A percentile compares a stretch with the other conserved stretches of the same genome.
These are phyloP conservation scores for Chiua sp. DNA, from an alignment of 1,284 basidiomycete genomes.

Conservation along the genomic window DNA sequence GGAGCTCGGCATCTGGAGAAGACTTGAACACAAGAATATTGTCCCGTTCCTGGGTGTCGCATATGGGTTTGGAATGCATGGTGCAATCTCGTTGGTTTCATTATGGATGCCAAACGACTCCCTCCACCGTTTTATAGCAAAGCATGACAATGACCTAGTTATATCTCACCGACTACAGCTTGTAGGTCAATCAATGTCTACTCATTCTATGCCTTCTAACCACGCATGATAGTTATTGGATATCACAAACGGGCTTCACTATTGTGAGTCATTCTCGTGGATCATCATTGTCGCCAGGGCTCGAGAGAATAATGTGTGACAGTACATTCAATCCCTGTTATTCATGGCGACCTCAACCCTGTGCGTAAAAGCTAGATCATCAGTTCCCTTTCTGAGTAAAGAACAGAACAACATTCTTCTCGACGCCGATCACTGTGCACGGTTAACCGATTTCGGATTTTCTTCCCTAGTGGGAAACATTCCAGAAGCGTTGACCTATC, in stretches of 20 bases:
- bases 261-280: slow-evolving; percentile 8
- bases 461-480: slow-evolving; percentile 13
- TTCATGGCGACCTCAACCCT: slow-evolving; percentile 23
- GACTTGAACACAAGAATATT: slow-evolving; percentile 18
- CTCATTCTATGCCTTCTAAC: not conserved
- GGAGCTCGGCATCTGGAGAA: slow-evolving; percentile 27
- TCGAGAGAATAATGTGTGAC: not conserved
- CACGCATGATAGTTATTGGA: slow-evolving; percentile 1
- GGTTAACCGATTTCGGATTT: slow-evolving; percentile 17
- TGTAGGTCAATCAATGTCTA: slow-evolving; percentile 1
- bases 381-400: not conserved
- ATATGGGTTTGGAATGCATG: slow-evolving; percentile 18
- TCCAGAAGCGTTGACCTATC: not conserved
- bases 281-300: accelerated
- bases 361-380: slow-evolving; percentile 7
- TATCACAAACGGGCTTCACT: slow-evolving; percentile 14
- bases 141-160: not conserved
- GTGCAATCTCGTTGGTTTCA: slow-evolving; percentile 19
- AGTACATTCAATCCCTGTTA: slow-evolving; percentile 22
- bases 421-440: slow-evolving; percentile 12
- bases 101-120: slow-evolving; percentile 25
- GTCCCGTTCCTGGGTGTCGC: slow-evolving; percentile 26
- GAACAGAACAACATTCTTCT: slow-evolving; percentile 24
- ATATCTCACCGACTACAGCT: slow-evolving; percentile 6
- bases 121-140: slow-evolving; percentile 10